Evolutionary conservation across 2,329 filamentous ascomycete genomes (phyloP).

Genomic region (Falciphora oryzae): DNA sequence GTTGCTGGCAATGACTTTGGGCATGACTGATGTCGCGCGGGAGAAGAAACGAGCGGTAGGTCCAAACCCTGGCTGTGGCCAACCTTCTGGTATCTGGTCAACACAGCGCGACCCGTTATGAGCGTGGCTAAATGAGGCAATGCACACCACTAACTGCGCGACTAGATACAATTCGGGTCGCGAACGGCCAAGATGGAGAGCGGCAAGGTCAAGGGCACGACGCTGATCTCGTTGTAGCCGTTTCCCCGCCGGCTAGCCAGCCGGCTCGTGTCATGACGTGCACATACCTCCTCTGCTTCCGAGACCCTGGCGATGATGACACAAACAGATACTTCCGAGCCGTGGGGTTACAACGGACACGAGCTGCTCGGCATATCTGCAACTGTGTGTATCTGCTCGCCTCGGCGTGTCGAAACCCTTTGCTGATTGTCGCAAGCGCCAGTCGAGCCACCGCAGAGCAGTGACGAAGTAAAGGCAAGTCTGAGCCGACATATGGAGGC

Average conservation of each 20-base stretch:
- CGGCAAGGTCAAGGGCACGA: slow-evolving; percentile 63
- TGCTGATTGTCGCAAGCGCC: slow-evolving; percentile 19
- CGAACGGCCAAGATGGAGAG: slow-evolving; percentile 78
- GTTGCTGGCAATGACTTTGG: slow-evolving; percentile 67
- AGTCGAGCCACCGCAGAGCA: slow-evolving; percentile 21
- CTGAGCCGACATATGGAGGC: slow-evolving; percentile 23
- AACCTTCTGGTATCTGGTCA: background rate
- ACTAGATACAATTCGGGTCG: slow-evolving; percentile 74
- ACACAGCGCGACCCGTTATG: background rate
- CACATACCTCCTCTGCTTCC: background rate
- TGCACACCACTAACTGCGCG: slow-evolving; percentile 8
- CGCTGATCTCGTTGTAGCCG: slow-evolving; percentile 40
- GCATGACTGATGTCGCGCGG: slow-evolving; percentile 63
- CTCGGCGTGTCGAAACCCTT: slow-evolving; percentile 38
- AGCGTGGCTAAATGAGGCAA: background rate
- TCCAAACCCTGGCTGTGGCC: background rate
- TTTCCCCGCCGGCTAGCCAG: background rate
- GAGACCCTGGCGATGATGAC: slow-evolving; percentile 55
- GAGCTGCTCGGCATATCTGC: slow-evolving; percentile 12
- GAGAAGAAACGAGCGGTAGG: slow-evolving; percentile 90
- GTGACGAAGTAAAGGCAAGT: slow-evolving; percentile 33
- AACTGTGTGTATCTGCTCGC: slow-evolving; percentile 42
- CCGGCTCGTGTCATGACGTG: background rate
- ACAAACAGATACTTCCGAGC: slow-evolving; percentile 71
- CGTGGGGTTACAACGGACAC: slow-evolving; percentile 23